Conservation (phyloP, 2,329 filamentous ascomycete species). For the Tolypocladium ophioglossoides region DNA sequence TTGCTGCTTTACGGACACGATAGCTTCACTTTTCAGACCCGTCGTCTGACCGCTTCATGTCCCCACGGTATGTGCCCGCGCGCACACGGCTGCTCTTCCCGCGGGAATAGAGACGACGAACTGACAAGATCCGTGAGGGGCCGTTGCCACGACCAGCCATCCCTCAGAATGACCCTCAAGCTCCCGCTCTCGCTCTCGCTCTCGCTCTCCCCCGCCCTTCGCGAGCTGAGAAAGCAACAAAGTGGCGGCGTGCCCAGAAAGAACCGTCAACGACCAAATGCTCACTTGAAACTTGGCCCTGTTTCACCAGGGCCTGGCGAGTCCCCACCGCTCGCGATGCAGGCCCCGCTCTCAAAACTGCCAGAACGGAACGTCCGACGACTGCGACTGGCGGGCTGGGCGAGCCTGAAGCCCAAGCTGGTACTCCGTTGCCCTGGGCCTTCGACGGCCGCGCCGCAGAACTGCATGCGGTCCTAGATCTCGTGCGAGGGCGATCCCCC, state of each 20-base stretch:
- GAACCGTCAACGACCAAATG: neutral
- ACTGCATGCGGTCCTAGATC: neutral
- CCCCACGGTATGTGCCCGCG: neutral
- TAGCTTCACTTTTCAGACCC: neutral
- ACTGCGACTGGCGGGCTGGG: neutral
- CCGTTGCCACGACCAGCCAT: too few relatives aligned
- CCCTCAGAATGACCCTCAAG: too few relatives aligned
- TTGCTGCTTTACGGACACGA: neutral
- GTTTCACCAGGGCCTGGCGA: slow-evolving; percentile 6
- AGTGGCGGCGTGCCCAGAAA: neutral
- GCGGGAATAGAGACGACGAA: neutral
- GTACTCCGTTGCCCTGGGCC: too few relatives aligned
- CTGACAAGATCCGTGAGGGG: neutral
- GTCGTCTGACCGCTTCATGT: neutral
- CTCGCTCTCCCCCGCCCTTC: neutral
- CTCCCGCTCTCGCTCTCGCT: too few relatives aligned
- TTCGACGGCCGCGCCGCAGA: too few relatives aligned
- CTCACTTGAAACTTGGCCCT: slow-evolving; percentile 5
- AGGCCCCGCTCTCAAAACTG: neutral
- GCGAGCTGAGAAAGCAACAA: neutral
- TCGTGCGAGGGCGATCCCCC: neutral
- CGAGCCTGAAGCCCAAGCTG: neutral
- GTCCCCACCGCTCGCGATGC: slow-evolving; percentile 1
- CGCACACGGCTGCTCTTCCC: neutral
- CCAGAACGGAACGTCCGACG: neutral